Evolutionary conservation across 1,139 yeast species (phyloP).

Genomic region (Blastobotrys ciferrii): DNA sequence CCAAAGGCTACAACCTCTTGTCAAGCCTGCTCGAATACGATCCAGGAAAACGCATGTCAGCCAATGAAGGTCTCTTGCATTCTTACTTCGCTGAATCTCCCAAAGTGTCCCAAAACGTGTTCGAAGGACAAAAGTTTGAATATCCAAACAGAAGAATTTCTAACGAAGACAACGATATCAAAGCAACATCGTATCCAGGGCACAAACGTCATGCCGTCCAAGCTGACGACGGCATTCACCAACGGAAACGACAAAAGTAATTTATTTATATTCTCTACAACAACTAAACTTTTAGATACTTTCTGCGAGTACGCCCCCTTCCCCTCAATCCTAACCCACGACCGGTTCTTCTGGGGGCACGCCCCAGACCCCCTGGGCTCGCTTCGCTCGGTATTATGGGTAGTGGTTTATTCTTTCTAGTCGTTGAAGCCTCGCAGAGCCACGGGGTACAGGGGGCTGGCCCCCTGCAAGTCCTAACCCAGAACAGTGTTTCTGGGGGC

Average conservation of each 20-base stretch:
- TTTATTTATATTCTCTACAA: not conserved
- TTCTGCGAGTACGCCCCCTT: no score
- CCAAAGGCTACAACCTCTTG: constrained; percentile 62
- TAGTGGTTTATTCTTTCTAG: no score
- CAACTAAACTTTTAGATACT: not conserved
- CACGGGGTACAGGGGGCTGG: no score
- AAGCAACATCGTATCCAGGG: constrained; percentile 31
- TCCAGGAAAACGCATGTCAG: constrained; percentile 76
- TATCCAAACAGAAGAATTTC: constrained; percentile 43
- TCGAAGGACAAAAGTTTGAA: constrained; percentile 36
- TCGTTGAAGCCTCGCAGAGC: no score
- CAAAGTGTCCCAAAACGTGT: constrained; percentile 57
- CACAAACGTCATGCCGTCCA: constrained; percentile 23
- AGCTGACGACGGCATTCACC: constrained; percentile 15
- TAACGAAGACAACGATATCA: constrained; percentile 40
- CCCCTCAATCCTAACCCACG: no score
- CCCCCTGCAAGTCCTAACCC: no score
- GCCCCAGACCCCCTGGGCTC: no score
- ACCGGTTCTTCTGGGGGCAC: no score
- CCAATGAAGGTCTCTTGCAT: constrained; percentile 71
- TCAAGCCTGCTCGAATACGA: constrained; percentile 71
- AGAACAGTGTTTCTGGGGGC: no score
- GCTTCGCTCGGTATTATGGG: no score
- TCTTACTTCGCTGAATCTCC: constrained; percentile 70
- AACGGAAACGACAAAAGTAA: constrained; percentile 28